Conservation (phyloP, 2,329 filamentous ascomycete genomes). For the Beauveria sp. region DNA sequence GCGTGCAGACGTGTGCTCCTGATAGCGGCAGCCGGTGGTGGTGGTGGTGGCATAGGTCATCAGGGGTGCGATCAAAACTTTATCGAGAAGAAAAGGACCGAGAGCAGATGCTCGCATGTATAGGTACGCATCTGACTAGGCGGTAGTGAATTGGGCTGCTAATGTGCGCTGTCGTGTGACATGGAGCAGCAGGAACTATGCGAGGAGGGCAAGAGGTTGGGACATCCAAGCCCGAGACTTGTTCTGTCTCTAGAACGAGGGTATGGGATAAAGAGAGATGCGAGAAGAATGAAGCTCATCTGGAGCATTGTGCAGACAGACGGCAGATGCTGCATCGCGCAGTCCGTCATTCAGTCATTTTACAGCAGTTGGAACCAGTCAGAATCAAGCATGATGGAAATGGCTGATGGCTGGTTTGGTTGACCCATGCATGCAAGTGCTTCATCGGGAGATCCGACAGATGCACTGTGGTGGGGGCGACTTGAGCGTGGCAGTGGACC, state of each 20-base stretch:
- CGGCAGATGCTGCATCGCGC: background rate
- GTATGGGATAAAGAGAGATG: background rate
- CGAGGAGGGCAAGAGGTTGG: background rate
- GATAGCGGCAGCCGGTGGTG: background rate
- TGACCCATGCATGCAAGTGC: slow-evolving; percentile 2
- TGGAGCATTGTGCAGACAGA: background rate
- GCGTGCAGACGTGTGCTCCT: background rate
- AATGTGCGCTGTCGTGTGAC: background rate
- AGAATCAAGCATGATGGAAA: background rate
- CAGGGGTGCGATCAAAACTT: background rate
- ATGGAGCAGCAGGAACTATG: background rate
- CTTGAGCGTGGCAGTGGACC: background rate
- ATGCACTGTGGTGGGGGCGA: background rate
- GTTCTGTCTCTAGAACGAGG: background rate
- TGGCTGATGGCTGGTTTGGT: background rate
- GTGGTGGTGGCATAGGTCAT: background rate
- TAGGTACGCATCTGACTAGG: background rate
- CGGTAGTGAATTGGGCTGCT: background rate
- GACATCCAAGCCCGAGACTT: background rate
- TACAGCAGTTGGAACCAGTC: background rate
- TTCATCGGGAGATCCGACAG: slow-evolving; percentile 7
- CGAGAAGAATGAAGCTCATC: background rate
- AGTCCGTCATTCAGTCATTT: background rate
- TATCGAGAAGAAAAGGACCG: background rate
- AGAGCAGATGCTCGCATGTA: background rate